Percentiles rank a stretch among this genome's conserved stretches.
Conservation (phyloP, 768 basidiomycete species). For the Rhodotorula diobovata region DNA sequence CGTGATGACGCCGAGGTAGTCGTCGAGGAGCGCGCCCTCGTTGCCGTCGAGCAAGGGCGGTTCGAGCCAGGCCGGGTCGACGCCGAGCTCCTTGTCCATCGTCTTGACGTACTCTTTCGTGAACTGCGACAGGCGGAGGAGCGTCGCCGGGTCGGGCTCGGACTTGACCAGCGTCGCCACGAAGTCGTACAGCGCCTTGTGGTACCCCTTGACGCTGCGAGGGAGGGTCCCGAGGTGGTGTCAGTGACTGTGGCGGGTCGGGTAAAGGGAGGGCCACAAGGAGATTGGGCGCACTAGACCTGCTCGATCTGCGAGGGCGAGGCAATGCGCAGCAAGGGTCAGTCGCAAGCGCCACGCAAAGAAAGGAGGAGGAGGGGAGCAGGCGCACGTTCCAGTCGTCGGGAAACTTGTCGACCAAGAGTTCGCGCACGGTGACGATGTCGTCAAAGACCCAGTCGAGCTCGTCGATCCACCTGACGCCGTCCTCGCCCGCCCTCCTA, state of each 20-base stretch:
- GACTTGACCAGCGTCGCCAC: conserved; percentile 65
- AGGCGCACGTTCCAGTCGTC: conserved; percentile 83
- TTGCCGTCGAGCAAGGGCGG: conserved; percentile 92
- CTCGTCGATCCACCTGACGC: conserved; percentile 67
- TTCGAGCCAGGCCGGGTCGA: conserved; percentile 72
- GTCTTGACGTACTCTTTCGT: conserved; percentile 89
- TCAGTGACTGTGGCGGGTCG: not conserved
- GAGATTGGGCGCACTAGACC: conserved; percentile 24
- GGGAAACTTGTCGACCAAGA: conserved; percentile 86
- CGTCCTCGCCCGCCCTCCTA: conserved; percentile 55
- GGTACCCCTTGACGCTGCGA: conserved; percentile 68
- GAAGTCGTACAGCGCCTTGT: conserved; percentile 71
- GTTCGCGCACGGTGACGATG: conserved; percentile 82
- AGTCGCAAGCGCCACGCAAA: too few species aligned
- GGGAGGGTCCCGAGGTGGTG: not conserved
- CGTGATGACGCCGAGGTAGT: conserved; percentile 88
- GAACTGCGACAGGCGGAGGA: conserved; percentile 85
- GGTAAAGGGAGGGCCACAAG: not conserved
- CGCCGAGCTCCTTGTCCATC: conserved; percentile 81
- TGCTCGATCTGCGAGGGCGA: conserved; percentile 19
- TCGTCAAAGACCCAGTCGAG: conserved; percentile 90
- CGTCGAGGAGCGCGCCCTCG: conserved; percentile 87
- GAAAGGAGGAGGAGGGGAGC: conserved; percentile 51
- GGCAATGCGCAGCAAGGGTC: not conserved
- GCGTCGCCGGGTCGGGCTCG: conserved; percentile 78